Evolutionary conservation across 2,329 filamentous ascomycete genomes (phyloP).

Genomic region (Colletotrichum orchidophilum): DNA sequence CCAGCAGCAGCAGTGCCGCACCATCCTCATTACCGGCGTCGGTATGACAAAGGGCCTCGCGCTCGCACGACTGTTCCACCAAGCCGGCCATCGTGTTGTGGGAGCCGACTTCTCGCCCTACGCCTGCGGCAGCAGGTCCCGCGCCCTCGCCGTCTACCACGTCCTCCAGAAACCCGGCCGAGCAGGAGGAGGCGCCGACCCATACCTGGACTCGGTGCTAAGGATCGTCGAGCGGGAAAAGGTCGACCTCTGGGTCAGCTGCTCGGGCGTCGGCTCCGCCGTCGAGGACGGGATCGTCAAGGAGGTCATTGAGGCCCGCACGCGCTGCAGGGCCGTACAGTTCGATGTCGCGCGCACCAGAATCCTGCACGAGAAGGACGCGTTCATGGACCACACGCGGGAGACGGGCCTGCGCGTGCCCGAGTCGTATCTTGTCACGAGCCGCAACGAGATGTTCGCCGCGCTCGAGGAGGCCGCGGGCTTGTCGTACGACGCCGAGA

Average conservation of each 20-base stretch:
- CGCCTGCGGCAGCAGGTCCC: constrained; percentile 67
- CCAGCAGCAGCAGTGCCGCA: background rate
- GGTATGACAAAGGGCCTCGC: constrained; percentile 76
- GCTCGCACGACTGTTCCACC: constrained; percentile 72
- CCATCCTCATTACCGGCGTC: constrained; percentile 76
- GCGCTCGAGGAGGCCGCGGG: constrained; percentile 53
- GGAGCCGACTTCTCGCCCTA: constrained; percentile 71
- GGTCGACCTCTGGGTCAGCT: constrained; percentile 78
- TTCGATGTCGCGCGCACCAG: constrained; percentile 65
- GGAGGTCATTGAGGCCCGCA: constrained; percentile 66
- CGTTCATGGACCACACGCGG: constrained; percentile 68
- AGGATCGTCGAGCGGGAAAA: constrained; percentile 67
- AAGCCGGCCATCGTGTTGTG: constrained; percentile 74
- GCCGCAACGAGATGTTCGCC: constrained; percentile 59
- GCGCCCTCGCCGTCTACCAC: constrained; percentile 64
- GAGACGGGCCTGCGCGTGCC: constrained; percentile 64
- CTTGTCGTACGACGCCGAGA: constrained; percentile 10
- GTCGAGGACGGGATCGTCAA: constrained; percentile 74
- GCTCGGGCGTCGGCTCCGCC: constrained; percentile 73
- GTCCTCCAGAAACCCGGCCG: constrained; percentile 43
- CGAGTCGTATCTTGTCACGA: constrained; percentile 62
- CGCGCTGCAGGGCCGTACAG: constrained; percentile 70
- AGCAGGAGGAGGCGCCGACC: constrained; percentile 40
- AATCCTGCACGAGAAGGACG: constrained; percentile 70
- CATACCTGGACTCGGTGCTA: constrained; percentile 66